Base-by-base conservation (phyloP, 345 rosid genomes). In the Euclidium syriacum region DNA sequence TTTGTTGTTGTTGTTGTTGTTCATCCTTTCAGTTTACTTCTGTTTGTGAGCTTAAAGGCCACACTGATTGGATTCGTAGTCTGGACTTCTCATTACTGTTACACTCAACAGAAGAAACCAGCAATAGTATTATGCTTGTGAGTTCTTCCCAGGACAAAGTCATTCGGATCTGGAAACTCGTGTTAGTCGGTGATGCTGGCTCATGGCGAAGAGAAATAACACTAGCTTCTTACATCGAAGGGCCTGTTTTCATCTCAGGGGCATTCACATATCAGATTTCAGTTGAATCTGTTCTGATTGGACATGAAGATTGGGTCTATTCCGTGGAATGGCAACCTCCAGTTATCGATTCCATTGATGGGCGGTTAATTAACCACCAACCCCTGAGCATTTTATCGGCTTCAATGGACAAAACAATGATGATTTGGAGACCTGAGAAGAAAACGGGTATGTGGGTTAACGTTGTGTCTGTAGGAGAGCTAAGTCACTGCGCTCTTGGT, bases 341-440 rank as follows among this genome's bases (percentile, higher is more conserved):
- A 56, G 58, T 63, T 10, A 19, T 44, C 4, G 24, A 56, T 22
- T 50, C 71, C 27, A 47, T 76, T 7, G 78, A 67, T 47, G 82
- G 58, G 26, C 46, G 4, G 52, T 47, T 71, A 20, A 73, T 46
- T 46, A 42, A n/a, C 61, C 59, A 71, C 76, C 98, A 94, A 69
- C 96, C 88, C 0, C 76, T 80, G 56, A 80, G 96, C 72, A 75
- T 94, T 47, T 62, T 90, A 63, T 94, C 97, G 15, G 91, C 97
- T 24, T 87, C 99, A 36, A 94, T 90, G 99, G 99, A 94, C 77
- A 90, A 90, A 79, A 84, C 96, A 7, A 94, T 94, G 99, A 94
- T 94, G 97, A 87, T 94, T 52, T 94, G 99, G 97, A 75, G 86
- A 68, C 97, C 99, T 17, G 95, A 90, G 79, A 87, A 67, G 75